Conservation (phyloP, 148 eudicot species). For the Simmondsia chinensis region DNA sequence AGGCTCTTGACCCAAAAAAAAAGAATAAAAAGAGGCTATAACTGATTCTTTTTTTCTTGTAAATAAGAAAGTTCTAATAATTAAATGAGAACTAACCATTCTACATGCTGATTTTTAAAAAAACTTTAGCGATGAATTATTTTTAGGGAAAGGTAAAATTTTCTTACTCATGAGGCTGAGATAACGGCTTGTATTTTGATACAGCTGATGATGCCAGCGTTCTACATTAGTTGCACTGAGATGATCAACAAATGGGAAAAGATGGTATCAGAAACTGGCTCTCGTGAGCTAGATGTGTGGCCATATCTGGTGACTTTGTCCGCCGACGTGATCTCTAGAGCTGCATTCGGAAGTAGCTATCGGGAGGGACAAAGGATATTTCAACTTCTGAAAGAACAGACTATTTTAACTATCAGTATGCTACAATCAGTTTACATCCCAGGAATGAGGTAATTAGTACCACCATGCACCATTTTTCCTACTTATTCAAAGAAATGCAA, state of each 20-base stretch:
- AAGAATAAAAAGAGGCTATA: too few species aligned
- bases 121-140: not conserved
- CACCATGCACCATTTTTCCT: too few species aligned
- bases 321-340: conserved; percentile 7
- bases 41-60: too few species aligned
- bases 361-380: conserved; percentile 4
- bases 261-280: not conserved
- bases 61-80: too few species aligned
- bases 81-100: too few species aligned
- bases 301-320: not conserved
- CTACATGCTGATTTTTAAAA: too few species aligned
- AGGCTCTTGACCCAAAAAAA: too few species aligned
- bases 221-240: not conserved
- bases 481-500: too few species aligned
- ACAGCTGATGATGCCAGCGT: conserved; percentile 7
- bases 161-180: too few species aligned
- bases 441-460: conserved; percentile 9
- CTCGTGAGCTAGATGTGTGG: conserved; percentile 10
- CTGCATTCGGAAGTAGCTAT: conserved; percentile 3
- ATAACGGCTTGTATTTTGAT: too few species aligned
- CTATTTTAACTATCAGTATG: not conserved
- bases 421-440: not conserved
- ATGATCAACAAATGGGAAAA: conserved; percentile 5
- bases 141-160: too few species aligned
- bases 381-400: conserved; percentile 1